Evolutionary conservation across 306 rosid genomes (phyloP).

Genomic region (Prunus dulcis): DNA sequence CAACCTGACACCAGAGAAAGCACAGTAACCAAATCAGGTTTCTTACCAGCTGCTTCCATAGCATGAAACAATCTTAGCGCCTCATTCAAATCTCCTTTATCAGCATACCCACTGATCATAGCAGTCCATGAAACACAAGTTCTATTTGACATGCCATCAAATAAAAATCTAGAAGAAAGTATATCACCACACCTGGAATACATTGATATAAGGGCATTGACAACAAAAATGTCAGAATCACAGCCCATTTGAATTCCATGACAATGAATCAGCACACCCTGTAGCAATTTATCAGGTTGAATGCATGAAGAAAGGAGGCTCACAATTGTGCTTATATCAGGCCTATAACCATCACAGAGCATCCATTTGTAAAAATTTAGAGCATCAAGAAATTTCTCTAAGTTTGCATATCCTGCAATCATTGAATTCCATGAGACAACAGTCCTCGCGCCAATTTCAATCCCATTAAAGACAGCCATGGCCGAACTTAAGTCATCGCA

Average conservation of each 20-base stretch:
- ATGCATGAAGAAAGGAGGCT: conserved; percentile 50
- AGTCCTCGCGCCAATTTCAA: conserved; percentile 40
- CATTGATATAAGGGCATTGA: conserved; percentile 62
- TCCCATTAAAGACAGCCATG: conserved; percentile 37
- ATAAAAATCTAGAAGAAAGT: conserved; percentile 45
- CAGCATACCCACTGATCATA: conserved; percentile 62
- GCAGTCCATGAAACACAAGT: conserved; percentile 75
- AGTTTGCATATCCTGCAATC: conserved; percentile 57
- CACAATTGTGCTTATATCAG: conserved; percentile 55
- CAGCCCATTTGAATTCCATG: too few relatives aligned
- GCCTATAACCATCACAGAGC: conserved; percentile 38
- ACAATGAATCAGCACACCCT: too few relatives aligned
- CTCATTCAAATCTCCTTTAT: conserved; percentile 48
- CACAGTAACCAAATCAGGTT: conserved; percentile 60
- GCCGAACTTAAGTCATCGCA: conserved; percentile 45
- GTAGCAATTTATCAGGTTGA: background rate
- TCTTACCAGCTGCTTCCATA: conserved; percentile 53
- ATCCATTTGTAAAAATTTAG: conserved; percentile 42
- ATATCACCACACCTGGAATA: conserved; percentile 62
- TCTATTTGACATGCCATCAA: conserved; percentile 44
- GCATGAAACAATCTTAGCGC: conserved; percentile 47
- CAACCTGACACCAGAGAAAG: conserved; percentile 66
- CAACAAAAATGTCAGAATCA: conserved; percentile 17
- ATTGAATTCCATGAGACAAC: conserved; percentile 73
- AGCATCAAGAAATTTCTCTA: conserved; percentile 34